phyloP scores from a whole-genome alignment of 2,329 filamentous ascomycete genomes.

The Juglanconis oblonga region DNA sequence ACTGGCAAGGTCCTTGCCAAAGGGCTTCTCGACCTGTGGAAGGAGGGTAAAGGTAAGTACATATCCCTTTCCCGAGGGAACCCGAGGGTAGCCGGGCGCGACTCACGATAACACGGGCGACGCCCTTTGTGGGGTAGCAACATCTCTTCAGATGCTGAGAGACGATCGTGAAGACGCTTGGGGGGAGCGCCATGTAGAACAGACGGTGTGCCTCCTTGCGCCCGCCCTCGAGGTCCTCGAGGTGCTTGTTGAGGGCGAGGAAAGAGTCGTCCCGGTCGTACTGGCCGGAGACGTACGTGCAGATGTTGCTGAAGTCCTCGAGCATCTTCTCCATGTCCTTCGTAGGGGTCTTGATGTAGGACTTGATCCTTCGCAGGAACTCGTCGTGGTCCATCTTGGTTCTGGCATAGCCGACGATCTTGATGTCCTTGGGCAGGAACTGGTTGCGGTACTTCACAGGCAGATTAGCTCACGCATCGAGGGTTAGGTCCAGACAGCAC shows the following conservation, averaged over 20 bases:
- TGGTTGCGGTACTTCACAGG: slow-evolving; percentile 85
- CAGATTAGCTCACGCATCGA: slow-evolving; percentile 10
- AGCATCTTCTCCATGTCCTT: slow-evolving; percentile 97
- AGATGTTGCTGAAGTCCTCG: slow-evolving; percentile 81
- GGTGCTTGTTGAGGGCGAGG: slow-evolving; percentile 76
- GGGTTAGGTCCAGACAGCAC: slow-evolving; percentile 36
- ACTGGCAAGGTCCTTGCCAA: slow-evolving; percentile 93
- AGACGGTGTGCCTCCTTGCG: slow-evolving; percentile 83
- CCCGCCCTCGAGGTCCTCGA: slow-evolving; percentile 80
- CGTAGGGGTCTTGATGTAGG: slow-evolving; percentile 97
- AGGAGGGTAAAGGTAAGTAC: slow-evolving; percentile 20
- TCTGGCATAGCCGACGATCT: slow-evolving; percentile 96
- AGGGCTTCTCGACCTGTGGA: slow-evolving; percentile 91
- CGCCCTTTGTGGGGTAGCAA: slow-evolving; percentile 89
- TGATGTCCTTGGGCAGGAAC: slow-evolving; percentile 95
- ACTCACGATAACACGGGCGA: slow-evolving; percentile 89
- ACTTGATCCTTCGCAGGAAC: slow-evolving; percentile 90
- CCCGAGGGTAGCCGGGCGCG: neutral
- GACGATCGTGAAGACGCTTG: slow-evolving; percentile 96
- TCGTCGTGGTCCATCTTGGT: slow-evolving; percentile 99
- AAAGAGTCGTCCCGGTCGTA: slow-evolving; percentile 98
- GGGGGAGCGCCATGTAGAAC: slow-evolving; percentile 99
- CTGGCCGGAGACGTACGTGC: slow-evolving; percentile 93
- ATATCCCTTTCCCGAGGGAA: neutral
- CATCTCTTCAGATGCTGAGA: slow-evolving; percentile 96